Conservation (phyloP, 2,329 filamentous ascomycete species). For the Monilinia polystroma region DNA sequence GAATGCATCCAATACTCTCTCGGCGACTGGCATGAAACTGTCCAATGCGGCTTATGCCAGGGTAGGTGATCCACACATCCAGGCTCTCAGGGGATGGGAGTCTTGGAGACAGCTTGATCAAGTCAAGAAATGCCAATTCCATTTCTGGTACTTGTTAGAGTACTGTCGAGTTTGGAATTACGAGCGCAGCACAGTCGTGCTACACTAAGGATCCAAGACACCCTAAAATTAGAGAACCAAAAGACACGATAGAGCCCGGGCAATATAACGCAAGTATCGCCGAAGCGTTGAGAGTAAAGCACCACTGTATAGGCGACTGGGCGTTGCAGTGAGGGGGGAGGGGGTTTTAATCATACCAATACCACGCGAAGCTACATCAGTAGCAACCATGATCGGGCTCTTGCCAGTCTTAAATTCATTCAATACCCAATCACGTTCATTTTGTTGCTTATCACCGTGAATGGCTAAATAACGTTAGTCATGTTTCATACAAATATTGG, state of each 20-base stretch:
- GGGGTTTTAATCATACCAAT: constrained; percentile 91
- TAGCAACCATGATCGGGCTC: constrained; percentile 99
- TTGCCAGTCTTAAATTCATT: constrained; percentile 99
- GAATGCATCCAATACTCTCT: constrained; percentile 44
- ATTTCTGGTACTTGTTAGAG: constrained; percentile 66
- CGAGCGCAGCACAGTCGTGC: constrained; percentile 68
- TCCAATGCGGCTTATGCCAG: constrained; percentile 49
- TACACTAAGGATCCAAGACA: constrained; percentile 83
- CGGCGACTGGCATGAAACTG: constrained; percentile 40
- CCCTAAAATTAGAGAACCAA: constrained; percentile 76
- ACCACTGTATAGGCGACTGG: constrained; percentile 62
- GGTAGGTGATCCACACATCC: constrained; percentile 55
- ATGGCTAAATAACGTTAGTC: constrained; percentile 65
- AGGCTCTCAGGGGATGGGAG: constrained; percentile 57
- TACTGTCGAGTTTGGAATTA: constrained; percentile 72
- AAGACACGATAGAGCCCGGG: constrained; percentile 82
- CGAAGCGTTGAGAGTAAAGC: constrained; percentile 91
- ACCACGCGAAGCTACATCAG: constrained; percentile 99
- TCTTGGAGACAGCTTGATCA: constrained; percentile 76
- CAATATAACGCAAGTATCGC: constrained; percentile 87
- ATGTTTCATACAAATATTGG: constrained; percentile 47
- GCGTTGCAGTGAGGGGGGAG: constrained; percentile 52
- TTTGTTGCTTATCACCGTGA: constrained; percentile 98
- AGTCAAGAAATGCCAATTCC: constrained; percentile 78
- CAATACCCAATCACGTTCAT: constrained; percentile 98